Evolutionary conservation across 768 basidiomycete species (phyloP), one percentile per base, ranked within the genome.

Genomic region (Boletus barrowsii): DNA sequence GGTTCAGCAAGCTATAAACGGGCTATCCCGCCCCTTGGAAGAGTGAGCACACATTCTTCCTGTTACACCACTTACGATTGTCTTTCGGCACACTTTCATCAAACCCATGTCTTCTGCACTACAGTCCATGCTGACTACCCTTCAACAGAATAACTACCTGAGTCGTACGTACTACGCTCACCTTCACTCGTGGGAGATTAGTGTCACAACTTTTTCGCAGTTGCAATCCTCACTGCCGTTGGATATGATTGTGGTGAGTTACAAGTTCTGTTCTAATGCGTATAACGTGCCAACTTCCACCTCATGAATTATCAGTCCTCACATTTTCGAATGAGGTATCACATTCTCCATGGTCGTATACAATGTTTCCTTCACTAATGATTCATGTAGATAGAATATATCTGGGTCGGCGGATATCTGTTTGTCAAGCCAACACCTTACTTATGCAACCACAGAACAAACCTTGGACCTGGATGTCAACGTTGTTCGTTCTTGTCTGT

Each of bases 161-260:
- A 26, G 26, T 0, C 26, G 55, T 56, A 53, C 22, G 22, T 22
- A 22, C 22, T 22, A 22, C 9, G 55, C 5, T 15, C 24, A 17
- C 22, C 15, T 24, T 56, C 33, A 11, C 15, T 35, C 20, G 0
- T n/a, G 17, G 17, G 14, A 15, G 44, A 20, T 26, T 14, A 20
- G 4, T 13, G 26, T 52, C n/a, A 30, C 11, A 46, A 39, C 18
- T 2, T 41, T 29, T 1, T 36, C 22, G 1, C 13, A 58, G 58
- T 54, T 1, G 41, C 29, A 1, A 2, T 57, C 17, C 3, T 57
- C 7, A 26, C 36, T 24, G 48, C 51, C 22, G 35, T 47, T 11
- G 56, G 45, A 32, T 58, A 60, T 10, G 59, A 58, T 51, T 60
- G 58, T 3, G 8, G 56, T 58, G 10, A 47, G 47, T 24, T 5